Conservation (phyloP, 148 eudicot genomes). For the Polygonum maritimum region DNA sequence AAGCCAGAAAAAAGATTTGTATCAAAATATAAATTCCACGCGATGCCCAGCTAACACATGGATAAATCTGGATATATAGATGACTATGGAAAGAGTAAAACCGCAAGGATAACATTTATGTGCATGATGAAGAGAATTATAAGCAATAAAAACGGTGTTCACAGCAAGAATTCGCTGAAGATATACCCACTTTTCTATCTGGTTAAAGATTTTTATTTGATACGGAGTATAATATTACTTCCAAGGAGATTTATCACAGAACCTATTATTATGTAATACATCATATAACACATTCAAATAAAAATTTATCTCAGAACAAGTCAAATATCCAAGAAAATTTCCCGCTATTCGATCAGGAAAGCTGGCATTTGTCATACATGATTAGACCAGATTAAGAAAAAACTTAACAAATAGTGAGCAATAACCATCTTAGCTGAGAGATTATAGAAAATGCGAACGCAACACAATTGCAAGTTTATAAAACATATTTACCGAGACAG, state of each 20-base stretch:
- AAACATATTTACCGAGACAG: neutral
- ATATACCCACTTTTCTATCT: neutral
- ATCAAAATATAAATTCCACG: neutral
- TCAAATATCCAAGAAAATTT: neutral
- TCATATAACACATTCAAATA: neutral
- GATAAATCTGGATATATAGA: neutral
- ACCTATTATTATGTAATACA: neutral
- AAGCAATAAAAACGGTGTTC: neutral
- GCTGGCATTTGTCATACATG: neutral
- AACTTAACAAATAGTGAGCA: neutral
- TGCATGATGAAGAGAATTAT: neutral
- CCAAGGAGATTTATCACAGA: neutral
- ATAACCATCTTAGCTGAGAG: neutral
- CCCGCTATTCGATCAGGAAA: neutral
- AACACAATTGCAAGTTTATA: neutral
- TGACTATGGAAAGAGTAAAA: neutral
- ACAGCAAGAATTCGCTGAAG: too few relatives aligned
- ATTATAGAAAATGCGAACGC: neutral
- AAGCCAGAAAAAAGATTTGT: neutral
- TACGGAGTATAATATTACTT: too few relatives aligned
- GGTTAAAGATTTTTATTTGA: neutral
- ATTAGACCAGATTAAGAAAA: neutral
- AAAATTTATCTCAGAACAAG: neutral
- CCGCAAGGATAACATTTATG: neutral
- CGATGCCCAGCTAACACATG: neutral